Base-by-base conservation (phyloP, 495 filamentous ascomycete species). In the Penicillium silybi region DNA sequence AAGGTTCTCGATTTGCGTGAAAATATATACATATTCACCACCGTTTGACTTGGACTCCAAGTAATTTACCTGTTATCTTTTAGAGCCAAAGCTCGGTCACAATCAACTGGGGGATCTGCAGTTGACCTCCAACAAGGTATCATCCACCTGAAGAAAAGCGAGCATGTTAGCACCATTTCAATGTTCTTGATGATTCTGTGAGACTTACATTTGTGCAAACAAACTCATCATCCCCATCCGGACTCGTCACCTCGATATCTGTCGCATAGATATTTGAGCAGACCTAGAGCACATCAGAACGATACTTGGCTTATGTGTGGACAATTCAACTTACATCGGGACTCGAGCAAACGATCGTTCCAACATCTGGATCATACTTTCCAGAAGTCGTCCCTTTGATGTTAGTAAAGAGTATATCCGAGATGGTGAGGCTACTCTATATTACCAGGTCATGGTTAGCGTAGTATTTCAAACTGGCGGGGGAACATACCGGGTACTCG, bases 301-400 rank as follows among this genome's bases (percentile, higher is more conserved):
- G 17, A 10, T 15, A n/a, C 26, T 26, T 29, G 5, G 2, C 22
- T 18, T 8, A 16, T n/a, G 6, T n/a, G 4, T n/a, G 35, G 2
- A 13, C 19, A 17, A 6, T 16, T 17, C 9, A 19, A 64, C 68
- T 58, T 47, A 77, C 77, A 41, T 59, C 61, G 2, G 70, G 66
- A 53, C 79, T 83, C 23, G 75, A 79, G 56, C 83, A 86, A 4
- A 83, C 80, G 48, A 85, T 69, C 11, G 71, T 77, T 15, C 77
- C 81, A 25, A 79, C 74, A 37, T 74, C 57, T 0, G 80, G 79
- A 20, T 77, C 63, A 48, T 74, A 68, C 45, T 72, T 76, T 5
- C 61, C 72, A 20, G 77, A 82, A 1, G 81, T 85, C 32, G 65
- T 74, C 4, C 82, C 82, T 15, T 74, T 69, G 52, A 83, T 73